Evolutionary conservation across 164 flowering plant genomes (phyloP).

Genomic region (Brasenia schreberi): DNA sequence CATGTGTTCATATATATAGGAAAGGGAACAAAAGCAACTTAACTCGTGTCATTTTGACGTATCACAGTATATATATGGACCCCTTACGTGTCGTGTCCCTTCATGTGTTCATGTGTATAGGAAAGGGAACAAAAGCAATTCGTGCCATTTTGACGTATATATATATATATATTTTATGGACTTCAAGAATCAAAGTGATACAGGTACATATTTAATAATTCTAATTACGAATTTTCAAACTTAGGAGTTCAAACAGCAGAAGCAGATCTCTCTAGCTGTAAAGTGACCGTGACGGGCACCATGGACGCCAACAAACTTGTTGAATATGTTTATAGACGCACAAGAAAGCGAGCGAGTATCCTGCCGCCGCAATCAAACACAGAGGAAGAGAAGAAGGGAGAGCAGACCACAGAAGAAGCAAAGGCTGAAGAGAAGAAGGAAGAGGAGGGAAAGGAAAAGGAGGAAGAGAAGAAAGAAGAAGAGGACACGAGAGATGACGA

Average conservation of each 20-base stretch:
- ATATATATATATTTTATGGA: too few species aligned
- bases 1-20: too few species aligned
- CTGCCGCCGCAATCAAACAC: slow-evolving; percentile 19
- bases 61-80: too few species aligned
- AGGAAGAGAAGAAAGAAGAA: slow-evolving; percentile 9
- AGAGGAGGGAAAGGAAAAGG: slow-evolving; percentile 11
- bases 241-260: slow-evolving; percentile 74
- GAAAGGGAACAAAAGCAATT: too few species aligned
- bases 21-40: too few species aligned
- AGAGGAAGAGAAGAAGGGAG: slow-evolving; percentile 19
- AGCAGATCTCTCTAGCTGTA: slow-evolving; percentile 46
- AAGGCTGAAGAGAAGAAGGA: slow-evolving; percentile 20
- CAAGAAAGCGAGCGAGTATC: slow-evolving; percentile 65
- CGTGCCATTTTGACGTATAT: too few species aligned
- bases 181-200: too few species aligned
- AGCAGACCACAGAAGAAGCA: slow-evolving; percentile 13
- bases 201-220: too few species aligned
- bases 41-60: too few species aligned
- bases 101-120: too few species aligned
- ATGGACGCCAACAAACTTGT: slow-evolving; percentile 71
- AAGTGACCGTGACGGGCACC: slow-evolving; percentile 79
- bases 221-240: not conserved
- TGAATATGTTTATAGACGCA: slow-evolving; percentile 71
- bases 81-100: too few species aligned
- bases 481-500: slow-evolving; percentile 6